Conservation (phyloP, 768 basidiomycete species). For the Lyophyllum shimeji region DNA sequence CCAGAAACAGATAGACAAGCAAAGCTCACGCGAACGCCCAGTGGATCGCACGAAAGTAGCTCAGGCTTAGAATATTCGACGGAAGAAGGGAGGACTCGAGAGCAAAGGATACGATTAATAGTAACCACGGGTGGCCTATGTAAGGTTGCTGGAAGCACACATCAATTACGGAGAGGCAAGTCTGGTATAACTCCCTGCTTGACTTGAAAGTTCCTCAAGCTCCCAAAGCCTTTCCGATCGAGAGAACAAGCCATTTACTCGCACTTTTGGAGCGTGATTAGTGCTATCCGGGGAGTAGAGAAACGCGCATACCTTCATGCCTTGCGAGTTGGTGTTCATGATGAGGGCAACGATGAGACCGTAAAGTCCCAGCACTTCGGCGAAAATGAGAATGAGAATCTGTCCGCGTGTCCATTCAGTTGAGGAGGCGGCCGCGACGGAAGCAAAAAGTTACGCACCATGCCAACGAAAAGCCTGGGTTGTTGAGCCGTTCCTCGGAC, state of each 20-base stretch:
- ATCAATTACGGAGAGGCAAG: constrained; percentile 14
- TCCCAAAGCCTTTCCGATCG: constrained; percentile 1
- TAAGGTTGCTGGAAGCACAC: constrained; percentile 12
- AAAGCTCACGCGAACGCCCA: neutral
- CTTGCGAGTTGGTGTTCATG: constrained; percentile 76
- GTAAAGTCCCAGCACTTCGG: constrained; percentile 59
- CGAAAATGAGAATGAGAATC: constrained; percentile 98
- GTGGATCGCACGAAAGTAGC: neutral
- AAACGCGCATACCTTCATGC: constrained; percentile 16
- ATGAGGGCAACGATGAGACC: constrained; percentile 93
- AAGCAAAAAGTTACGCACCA: constrained; percentile 49
- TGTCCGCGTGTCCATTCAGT: constrained; percentile 21
- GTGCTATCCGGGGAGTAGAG: neutral
- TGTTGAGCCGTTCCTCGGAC: constrained; percentile 98
- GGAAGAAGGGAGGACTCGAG: neutral
- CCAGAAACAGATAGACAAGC: neutral
- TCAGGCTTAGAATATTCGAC: neutral
- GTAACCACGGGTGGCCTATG: constrained; percentile 13
- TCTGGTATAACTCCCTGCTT: constrained; percentile 15
- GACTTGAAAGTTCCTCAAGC: neutral
- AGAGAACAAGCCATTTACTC: constrained; percentile 2
- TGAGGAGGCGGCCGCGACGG: constrained; percentile 1
- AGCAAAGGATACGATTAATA: constrained; percentile 14
- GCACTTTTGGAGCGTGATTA: constrained; percentile 3
- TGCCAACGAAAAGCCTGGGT: constrained; percentile 90